Conservation (phyloP, 805 yeast genomes). For the Candida ortonii region DNA sequence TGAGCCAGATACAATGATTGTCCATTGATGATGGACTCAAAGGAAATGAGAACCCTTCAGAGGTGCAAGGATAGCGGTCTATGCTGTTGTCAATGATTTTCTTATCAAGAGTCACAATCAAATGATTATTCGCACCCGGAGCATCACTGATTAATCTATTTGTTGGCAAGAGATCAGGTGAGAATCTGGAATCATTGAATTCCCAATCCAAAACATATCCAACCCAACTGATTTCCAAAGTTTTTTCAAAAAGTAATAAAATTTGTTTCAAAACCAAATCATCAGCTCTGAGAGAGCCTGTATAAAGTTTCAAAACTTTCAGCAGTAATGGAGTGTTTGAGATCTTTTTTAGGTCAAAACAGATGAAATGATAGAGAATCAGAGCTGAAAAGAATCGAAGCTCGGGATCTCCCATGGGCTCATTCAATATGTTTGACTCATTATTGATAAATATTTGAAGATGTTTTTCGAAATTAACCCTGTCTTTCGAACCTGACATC, state of each 20-base stretch:
- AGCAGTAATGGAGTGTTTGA: slow-evolving; percentile 48
- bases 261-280: slow-evolving; percentile 62
- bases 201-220: slow-evolving; percentile 65
- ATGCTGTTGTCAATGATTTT: slow-evolving; percentile 49
- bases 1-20: slow-evolving; percentile 24
- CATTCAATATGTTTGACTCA: slow-evolving; percentile 37
- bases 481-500: slow-evolving; percentile 34
- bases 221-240: slow-evolving; percentile 57
- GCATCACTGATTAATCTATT: slow-evolving; percentile 12
- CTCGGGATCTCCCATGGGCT: slow-evolving; percentile 22
- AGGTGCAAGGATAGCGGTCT: slow-evolving; percentile 29
- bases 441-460: slow-evolving; percentile 65
- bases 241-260: slow-evolving; percentile 56
- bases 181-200: slow-evolving; percentile 33
- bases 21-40: slow-evolving; percentile 3
- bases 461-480: slow-evolving; percentile 46
- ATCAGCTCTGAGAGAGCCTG: slow-evolving; percentile 58
- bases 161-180: slow-evolving; percentile 2
- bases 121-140: slow-evolving; percentile 31
- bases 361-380: slow-evolving; percentile 48
- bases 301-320: slow-evolving; percentile 50
- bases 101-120: slow-evolving; percentile 51
- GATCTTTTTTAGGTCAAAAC: slow-evolving; percentile 42
- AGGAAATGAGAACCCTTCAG: slow-evolving; percentile 32
- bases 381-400: slow-evolving; percentile 44